Evolutionary conservation across 139 green algal species (phyloP).

Genomic region (Yamagishiella unicocca): DNA sequence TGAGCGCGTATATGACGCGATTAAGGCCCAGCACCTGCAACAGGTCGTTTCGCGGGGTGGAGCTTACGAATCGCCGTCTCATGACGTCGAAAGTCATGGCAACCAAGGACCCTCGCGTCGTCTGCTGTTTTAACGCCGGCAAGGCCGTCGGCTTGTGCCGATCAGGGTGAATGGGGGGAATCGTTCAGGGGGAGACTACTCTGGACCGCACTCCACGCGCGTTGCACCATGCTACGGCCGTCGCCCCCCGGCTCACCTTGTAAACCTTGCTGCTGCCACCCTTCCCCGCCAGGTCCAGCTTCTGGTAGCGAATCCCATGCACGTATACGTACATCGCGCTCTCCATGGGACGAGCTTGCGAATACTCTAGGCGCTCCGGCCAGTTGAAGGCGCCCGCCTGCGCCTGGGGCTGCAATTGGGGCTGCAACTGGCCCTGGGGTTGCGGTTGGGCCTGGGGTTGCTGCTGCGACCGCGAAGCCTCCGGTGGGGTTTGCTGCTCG

Average conservation of each 20-base stretch:
- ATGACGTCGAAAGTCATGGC: too few relatives aligned
- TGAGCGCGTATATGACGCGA: constrained; percentile 95
- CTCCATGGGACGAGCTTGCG: constrained; percentile 67
- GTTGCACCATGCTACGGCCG: too few relatives aligned
- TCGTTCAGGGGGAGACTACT: too few relatives aligned
- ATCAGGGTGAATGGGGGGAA: too few relatives aligned
- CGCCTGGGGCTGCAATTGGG: constrained; percentile 17
- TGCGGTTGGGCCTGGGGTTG: constrained; percentile 16
- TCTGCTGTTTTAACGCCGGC: too few relatives aligned
- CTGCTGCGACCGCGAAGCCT: constrained; percentile 39
- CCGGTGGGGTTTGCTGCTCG: constrained; percentile 41
- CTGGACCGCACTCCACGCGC: too few relatives aligned
- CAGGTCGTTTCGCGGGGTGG: too few relatives aligned
- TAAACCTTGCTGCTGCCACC: constrained; percentile 96
- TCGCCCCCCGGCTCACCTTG: too few relatives aligned
- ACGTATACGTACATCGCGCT: constrained; percentile 89
- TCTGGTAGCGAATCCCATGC: constrained; percentile 87
- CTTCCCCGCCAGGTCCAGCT: constrained; percentile 94
- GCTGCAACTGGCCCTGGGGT: constrained; percentile 36
- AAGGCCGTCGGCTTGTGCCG: too few relatives aligned
- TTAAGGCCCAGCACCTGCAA: constrained; percentile 91
- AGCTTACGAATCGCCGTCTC: too few relatives aligned
- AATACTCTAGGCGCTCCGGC: constrained; percentile 54
- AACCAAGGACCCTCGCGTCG: too few relatives aligned
- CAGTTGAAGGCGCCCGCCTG: constrained; percentile 8